These are phyloP conservation scores for Copromyces sp. DNA, from an alignment of 495 filamentous ascomycete species.

Conservation along the genomic window DNA sequence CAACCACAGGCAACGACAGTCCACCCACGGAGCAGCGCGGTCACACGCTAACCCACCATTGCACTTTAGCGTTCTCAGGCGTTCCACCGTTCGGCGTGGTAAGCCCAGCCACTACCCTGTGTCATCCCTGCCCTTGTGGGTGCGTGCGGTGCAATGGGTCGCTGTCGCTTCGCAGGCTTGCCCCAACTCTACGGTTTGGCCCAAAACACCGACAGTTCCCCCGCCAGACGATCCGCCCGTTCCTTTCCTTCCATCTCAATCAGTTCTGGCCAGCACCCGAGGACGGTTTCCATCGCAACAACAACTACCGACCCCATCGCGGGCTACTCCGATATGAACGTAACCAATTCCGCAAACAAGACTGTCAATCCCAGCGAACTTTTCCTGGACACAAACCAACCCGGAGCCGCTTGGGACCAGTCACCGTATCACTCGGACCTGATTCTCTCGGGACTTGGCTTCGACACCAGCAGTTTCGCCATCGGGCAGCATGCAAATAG, in stretches of 20 bases:
- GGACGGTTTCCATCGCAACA: not conserved
- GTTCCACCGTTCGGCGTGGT: not conserved
- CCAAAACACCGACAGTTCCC: not conserved
- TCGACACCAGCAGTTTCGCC: not conserved
- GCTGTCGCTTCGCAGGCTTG: not conserved
- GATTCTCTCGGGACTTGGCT: not conserved
- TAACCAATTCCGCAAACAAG: not conserved
- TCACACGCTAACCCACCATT: not conserved
- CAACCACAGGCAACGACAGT: not conserved
- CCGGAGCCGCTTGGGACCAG: not conserved
- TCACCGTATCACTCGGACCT: not conserved
- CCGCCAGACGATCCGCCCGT: not conserved
- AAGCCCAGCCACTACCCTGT: not conserved
- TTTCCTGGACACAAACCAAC: not conserved
- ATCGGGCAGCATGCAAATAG: not conserved
- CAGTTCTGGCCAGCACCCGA: not conserved
- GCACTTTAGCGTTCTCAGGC: not conserved
- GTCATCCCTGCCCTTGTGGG: not conserved
- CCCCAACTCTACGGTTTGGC: not conserved
- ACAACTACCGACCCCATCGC: not conserved
- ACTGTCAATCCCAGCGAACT: conserved; percentile 1
- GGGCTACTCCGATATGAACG: not conserved
- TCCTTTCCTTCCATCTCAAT: not conserved
- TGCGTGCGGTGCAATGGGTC: not conserved
- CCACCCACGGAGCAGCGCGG: not conserved